Percentiles rank a stretch among this genome's conserved stretches.
Evolutionary conservation across 208 protist species (phyloP).

Genomic region (Acanthamoeba culbertsoni): DNA sequence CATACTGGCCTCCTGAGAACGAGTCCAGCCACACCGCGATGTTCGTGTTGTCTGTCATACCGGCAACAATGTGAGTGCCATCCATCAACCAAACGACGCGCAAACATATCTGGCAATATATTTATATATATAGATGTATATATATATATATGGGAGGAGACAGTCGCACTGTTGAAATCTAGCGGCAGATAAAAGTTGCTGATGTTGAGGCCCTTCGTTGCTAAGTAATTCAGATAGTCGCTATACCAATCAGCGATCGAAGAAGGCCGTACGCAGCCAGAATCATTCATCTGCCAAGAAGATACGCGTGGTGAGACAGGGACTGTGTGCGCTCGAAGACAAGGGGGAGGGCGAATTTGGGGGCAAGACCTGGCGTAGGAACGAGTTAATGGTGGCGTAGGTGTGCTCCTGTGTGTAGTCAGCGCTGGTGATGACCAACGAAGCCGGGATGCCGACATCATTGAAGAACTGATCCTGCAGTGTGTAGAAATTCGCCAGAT

Average conservation of each 20-base stretch:
- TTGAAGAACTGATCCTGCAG: neutral
- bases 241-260: neutral
- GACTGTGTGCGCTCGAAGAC: neutral
- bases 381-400: neutral
- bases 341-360: neutral
- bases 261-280: neutral
- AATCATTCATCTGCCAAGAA: neutral
- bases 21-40: neutral
- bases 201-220: neutral
- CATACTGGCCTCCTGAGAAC: neutral
- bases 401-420: neutral
- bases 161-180: neutral
- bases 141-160: no score
- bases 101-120: no score
- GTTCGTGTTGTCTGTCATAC: neutral
- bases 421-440: neutral
- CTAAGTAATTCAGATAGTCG: neutral
- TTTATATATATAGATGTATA: no score
- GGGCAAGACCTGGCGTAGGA: neutral
- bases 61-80: neutral
- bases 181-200: neutral
- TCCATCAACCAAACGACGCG: no score
- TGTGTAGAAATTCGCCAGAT: neutral
- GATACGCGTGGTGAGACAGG: neutral
- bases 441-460: neutral